A percentile compares a stretch with the other conserved stretches of the same genome.
Evolutionary conservation across 768 basidiomycete species (phyloP).

Genomic region (Pulveroboletus frians): DNA sequence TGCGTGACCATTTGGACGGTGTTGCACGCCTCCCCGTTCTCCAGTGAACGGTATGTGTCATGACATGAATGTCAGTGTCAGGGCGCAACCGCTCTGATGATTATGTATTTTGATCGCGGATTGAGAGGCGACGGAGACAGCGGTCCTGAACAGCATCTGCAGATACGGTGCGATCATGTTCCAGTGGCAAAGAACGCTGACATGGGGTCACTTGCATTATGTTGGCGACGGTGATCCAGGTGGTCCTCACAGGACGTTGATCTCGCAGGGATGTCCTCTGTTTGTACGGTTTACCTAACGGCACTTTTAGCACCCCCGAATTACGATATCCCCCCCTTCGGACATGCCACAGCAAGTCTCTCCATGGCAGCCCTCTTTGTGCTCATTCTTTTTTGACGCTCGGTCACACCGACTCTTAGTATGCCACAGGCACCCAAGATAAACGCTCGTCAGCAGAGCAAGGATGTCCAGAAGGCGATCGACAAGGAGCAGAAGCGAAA

Average conservation of each 20-base stretch:
- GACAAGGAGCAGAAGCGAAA: slow-evolving; percentile 66
- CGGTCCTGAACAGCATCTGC: neutral
- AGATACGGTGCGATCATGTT: too few relatives aligned
- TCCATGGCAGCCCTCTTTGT: neutral
- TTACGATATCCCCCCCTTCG: slow-evolving; percentile 1
- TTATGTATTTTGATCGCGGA: neutral
- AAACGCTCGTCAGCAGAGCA: slow-evolving; percentile 34
- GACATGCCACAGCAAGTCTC: neutral
- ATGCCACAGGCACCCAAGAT: slow-evolving; percentile 52
- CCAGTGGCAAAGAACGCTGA: too few relatives aligned
- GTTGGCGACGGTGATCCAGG: too few relatives aligned
- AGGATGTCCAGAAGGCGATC: slow-evolving; percentile 43
- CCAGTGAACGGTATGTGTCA: too few relatives aligned
- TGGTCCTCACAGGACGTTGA: too few relatives aligned
- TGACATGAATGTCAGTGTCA: too few relatives aligned
- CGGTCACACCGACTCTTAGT: neutral
- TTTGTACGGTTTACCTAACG: slow-evolving; percentile 9
- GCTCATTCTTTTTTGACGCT: neutral
- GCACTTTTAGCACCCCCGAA: neutral
- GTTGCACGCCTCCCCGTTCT: too few relatives aligned
- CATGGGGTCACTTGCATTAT: too few relatives aligned
- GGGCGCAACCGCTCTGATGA: too few relatives aligned
- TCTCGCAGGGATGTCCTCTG: too few relatives aligned
- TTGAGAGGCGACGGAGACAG: neutral
- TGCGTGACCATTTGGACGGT: too few relatives aligned